phyloP scores from a whole-genome alignment of 352 stramenopile genomes.

The Proteromonas lacertae region DNA sequence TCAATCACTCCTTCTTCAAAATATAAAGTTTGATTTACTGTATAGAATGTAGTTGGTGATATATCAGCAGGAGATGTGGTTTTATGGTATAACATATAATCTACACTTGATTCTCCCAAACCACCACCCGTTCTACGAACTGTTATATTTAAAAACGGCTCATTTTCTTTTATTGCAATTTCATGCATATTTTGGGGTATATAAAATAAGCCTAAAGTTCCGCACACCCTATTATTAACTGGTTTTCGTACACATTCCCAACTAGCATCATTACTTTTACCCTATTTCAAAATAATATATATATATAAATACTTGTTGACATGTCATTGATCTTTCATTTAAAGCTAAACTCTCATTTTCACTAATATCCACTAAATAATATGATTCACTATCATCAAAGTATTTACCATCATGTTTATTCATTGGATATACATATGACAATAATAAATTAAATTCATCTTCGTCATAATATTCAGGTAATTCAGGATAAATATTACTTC shows the following conservation, averaged over 20 bases:
- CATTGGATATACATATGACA: too few species aligned
- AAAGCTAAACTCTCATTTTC: too few species aligned
- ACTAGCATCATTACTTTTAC: constrained; percentile 15
- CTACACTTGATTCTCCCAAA: constrained; percentile 22
- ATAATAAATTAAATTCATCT: too few species aligned
- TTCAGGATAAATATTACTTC: not conserved
- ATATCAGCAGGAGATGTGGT: constrained; percentile 30
- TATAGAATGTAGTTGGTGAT: constrained; percentile 41
- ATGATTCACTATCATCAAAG: too few species aligned
- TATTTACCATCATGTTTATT: too few species aligned
- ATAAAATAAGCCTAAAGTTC: constrained; percentile 38
- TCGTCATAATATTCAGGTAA: not conserved
- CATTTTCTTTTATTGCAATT: constrained; percentile 20
- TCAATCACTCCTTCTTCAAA: constrained; percentile 35
- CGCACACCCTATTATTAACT: constrained; percentile 43
- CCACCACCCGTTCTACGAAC: constrained; percentile 41
- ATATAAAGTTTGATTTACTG: constrained; percentile 23
- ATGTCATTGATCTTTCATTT: too few species aligned
- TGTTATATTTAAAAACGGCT: constrained; percentile 27
- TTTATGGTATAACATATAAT: constrained; percentile 38
- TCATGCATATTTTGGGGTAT: constrained; percentile 43
- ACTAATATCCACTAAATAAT: too few species aligned
- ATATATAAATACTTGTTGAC: too few species aligned
- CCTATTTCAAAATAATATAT: constrained; percentile 13
- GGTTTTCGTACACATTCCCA: constrained; percentile 21